Evolutionary conservation across 306 rosid species (phyloP).

Genomic region (Vigna angularis): DNA sequence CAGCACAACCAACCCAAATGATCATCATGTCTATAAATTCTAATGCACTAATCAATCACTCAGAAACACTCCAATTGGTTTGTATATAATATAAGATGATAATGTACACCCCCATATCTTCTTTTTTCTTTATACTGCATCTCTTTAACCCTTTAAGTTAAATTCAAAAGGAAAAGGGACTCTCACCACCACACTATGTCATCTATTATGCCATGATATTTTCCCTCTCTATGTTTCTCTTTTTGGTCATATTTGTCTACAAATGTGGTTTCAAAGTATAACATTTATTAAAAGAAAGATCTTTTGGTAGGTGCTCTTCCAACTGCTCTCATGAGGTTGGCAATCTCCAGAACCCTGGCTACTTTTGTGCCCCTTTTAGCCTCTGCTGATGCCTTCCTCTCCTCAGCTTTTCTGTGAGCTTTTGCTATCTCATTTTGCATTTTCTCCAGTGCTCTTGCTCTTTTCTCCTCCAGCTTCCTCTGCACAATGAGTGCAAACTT

Average conservation of each 20-base stretch:
- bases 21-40: conserved; percentile 35
- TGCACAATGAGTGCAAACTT: conserved; percentile 45
- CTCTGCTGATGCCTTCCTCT: conserved; percentile 90
- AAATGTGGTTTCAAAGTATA: conserved; percentile 21
- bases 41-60: conserved; percentile 50
- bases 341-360: conserved; percentile 77
- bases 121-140: conserved; percentile 37
- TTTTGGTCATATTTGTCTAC: conserved; percentile 24
- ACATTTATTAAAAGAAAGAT: conserved; percentile 67
- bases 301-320: conserved; percentile 90
- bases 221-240: neutral
- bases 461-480: conserved; percentile 95
- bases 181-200: conserved; percentile 38
- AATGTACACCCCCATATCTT: conserved; percentile 16
- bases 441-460: conserved; percentile 88
- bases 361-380: conserved; percentile 92
- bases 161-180: conserved; percentile 51
- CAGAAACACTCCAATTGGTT: conserved; percentile 41
- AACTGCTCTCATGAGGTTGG: conserved; percentile 92
- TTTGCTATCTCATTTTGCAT: conserved; percentile 89
- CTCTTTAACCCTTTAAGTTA: conserved; percentile 38
- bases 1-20: conserved; percentile 38
- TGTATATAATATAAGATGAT: neutral
- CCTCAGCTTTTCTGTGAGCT: conserved; percentile 88
- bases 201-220: conserved; percentile 23